phyloP scores from a whole-genome alignment of 1,284 basidiomycete genomes.

The Xanthoconium separans region DNA sequence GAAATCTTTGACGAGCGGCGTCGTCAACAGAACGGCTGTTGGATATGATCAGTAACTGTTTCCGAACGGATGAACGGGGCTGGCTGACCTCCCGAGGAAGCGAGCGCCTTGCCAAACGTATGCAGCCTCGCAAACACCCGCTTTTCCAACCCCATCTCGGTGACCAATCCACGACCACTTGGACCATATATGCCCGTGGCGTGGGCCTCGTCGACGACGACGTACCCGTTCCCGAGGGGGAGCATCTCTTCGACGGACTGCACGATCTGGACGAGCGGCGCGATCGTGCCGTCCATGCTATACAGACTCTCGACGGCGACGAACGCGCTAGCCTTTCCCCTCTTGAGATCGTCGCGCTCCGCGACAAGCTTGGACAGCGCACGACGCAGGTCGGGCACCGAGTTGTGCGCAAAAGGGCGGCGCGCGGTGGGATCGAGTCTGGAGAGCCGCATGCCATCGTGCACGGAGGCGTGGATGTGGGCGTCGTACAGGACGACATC shows the following conservation, averaged over 20 bases:
- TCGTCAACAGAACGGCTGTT: conserved; percentile 78
- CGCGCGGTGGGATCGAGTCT: conserved; percentile 44
- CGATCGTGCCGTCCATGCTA: conserved; percentile 94
- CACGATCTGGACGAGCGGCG: conserved; percentile 70
- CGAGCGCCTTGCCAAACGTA: conserved; percentile 71
- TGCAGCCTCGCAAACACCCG: conserved; percentile 65
- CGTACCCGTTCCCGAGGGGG: conserved; percentile 59
- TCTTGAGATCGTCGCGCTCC: conserved; percentile 38
- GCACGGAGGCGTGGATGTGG: conserved; percentile 89
- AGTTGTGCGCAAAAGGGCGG: conserved; percentile 75
- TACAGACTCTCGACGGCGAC: conserved; percentile 90
- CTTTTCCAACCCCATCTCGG: conserved; percentile 59
- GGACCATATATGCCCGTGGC: conserved; percentile 81
- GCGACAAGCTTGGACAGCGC: conserved; percentile 42
- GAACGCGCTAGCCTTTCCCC: conserved; percentile 51
- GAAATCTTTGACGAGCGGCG: conserved; percentile 74
- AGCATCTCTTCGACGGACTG: conserved; percentile 57
- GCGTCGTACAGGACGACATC: conserved; percentile 89
- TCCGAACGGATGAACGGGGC: not conserved
- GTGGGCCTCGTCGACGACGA: conserved; percentile 91
- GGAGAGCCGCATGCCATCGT: conserved; percentile 83
- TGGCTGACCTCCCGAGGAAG: conserved; percentile 75
- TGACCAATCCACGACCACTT: conserved; percentile 72
- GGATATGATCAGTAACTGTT: not conserved
- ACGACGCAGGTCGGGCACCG: conserved; percentile 47